A percentile compares a stretch with the other conserved stretches of the same genome.
Conservation (phyloP, 75 land plant genomes). For the Selaginella tamariscina region DNA sequence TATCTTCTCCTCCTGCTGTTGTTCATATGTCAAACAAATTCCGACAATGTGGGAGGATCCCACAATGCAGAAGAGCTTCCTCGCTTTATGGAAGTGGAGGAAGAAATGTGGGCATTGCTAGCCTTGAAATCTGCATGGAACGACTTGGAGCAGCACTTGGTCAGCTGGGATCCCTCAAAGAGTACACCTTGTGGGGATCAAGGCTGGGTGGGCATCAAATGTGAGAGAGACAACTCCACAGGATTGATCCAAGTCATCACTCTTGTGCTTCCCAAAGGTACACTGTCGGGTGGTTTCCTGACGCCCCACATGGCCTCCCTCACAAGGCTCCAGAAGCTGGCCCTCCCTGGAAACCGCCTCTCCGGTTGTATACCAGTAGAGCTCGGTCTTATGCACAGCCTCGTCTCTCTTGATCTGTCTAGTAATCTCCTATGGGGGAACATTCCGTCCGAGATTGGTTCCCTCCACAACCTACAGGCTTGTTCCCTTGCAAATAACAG, state of each 20-base stretch:
- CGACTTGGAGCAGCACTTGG: background rate
- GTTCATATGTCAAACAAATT: background rate
- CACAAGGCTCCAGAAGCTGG: background rate
- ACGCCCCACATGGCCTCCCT: background rate
- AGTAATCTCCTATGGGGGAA: constrained; percentile 2
- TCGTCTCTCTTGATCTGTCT: background rate
- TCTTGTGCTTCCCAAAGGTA: background rate
- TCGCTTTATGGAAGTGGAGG: constrained; percentile 2
- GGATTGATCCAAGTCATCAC: background rate
- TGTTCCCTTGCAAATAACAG: constrained; percentile 11
- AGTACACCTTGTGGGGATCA: background rate
- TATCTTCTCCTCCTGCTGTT: too few relatives aligned
- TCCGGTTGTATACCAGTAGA: constrained; percentile 1
- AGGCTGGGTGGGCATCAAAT: background rate
- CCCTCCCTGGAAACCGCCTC: background rate
- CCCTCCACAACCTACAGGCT: background rate
- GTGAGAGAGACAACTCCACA: background rate
- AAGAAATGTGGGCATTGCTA: background rate
- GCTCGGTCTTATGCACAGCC: background rate
- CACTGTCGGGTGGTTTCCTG: background rate
- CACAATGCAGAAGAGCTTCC: background rate
- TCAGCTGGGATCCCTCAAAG: background rate
- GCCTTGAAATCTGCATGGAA: constrained; percentile 9
- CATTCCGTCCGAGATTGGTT: background rate
- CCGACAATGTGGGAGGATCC: background rate